A percentile compares a stretch with the other conserved stretches of the same genome.
Evolutionary conservation across 108 stramenopile genomes (phyloP).

Genomic region (Seminavis robusta): DNA sequence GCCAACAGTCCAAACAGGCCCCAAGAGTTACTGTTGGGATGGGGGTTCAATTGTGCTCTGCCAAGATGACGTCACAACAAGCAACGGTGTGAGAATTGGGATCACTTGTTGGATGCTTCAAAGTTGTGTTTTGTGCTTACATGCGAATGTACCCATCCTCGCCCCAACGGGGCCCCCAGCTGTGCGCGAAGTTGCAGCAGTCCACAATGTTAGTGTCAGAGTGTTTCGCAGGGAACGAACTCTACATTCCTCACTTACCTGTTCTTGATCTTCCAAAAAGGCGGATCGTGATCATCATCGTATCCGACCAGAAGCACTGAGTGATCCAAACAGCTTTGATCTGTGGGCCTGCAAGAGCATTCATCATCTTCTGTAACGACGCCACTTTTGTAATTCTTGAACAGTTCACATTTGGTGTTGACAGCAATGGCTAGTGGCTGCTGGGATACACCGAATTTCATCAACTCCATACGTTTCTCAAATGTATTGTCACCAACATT

Average conservation of each 20-base stretch:
- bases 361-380: conserved; percentile 73
- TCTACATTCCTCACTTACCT: too few relatives aligned
- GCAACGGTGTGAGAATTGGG: too few relatives aligned
- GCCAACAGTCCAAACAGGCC: conserved; percentile 58
- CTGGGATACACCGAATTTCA: conserved; percentile 37
- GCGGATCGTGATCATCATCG: conserved; percentile 36
- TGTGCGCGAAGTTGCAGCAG: too few relatives aligned
- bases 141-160: conserved; percentile 56
- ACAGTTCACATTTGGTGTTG: conserved; percentile 42
- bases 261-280: too few relatives aligned
- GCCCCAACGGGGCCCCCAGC: too few relatives aligned
- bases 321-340: conserved; percentile 62
- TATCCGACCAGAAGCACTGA: conserved; percentile 86
- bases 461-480: conserved; percentile 32
- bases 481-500: conserved; percentile 27
- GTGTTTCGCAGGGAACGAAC: too few relatives aligned
- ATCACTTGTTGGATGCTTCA: too few relatives aligned
- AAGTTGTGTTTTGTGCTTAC: conserved; percentile 23
- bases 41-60: too few relatives aligned
- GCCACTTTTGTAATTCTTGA: conserved; percentile 74
- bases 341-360: conserved; percentile 34
- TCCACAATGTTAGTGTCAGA: too few relatives aligned
- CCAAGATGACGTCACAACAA: too few relatives aligned
- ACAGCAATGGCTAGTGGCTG: conserved; percentile 51
- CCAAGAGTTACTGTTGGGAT: conserved; percentile 25